phyloP scores from a whole-genome alignment of 441 rosid species.

The Brassica balearica region DNA sequence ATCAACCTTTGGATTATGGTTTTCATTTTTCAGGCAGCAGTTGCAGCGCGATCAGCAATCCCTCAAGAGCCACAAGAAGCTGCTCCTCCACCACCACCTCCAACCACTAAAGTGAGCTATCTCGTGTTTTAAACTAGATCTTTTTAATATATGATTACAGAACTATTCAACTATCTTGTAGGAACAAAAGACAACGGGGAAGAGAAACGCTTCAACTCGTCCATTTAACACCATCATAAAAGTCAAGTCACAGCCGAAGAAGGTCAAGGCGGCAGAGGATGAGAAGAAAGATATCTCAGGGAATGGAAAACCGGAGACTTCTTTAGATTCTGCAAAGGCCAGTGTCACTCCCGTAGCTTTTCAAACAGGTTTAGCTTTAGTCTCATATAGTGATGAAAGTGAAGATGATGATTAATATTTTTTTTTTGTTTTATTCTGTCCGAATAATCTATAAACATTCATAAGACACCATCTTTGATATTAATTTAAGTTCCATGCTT shows the following conservation, averaged over 20 bases:
- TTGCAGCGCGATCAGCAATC: conserved; percentile 68
- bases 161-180: conserved; percentile 31
- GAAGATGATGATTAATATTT: conserved; percentile 57
- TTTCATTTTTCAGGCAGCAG: conserved; percentile 70
- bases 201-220: conserved; percentile 62
- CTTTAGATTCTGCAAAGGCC: conserved; percentile 44
- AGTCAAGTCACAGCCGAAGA: conserved; percentile 82
- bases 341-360: conserved; percentile 41
- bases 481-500: conserved; percentile 59
- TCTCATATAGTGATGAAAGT: conserved; percentile 88
- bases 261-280: conserved; percentile 53
- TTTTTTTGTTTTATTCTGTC: conserved; percentile 10
- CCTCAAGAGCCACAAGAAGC: conserved; percentile 69
- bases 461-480: conserved; percentile 54
- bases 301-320: conserved; percentile 36
- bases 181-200: conserved; percentile 58
- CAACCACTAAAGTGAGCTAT: conserved; percentile 27
- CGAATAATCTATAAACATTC: conserved; percentile 23
- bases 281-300: conserved; percentile 45
- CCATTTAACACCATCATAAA: conserved; percentile 68
- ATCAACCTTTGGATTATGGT: conserved; percentile 10
- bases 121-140: not conserved
- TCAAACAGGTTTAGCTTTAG: conserved; percentile 62
- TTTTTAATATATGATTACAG: not conserved
- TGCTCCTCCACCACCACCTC: conserved; percentile 41